These are phyloP conservation scores for Hypomontagnella monticulosa DNA, from an alignment of 495 filamentous ascomycete genomes.

Conservation along the genomic window DNA sequence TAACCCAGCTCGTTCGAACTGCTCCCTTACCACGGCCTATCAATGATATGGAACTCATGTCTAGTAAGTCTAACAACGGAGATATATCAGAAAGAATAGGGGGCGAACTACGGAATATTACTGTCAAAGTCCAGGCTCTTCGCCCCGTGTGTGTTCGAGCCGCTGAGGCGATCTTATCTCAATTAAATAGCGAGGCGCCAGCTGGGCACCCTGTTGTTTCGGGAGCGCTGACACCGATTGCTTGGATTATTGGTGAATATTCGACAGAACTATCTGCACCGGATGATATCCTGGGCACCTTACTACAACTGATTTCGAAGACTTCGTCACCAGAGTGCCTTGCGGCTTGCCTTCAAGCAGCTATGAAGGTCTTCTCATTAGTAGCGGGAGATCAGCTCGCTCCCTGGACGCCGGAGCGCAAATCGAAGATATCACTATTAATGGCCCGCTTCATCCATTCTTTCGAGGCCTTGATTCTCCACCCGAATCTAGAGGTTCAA, in stretches of 20 bases:
- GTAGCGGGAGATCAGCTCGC: slow-evolving; percentile 65
- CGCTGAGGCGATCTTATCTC: slow-evolving; percentile 77
- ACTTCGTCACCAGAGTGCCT: slow-evolving; percentile 67
- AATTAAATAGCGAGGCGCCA: slow-evolving; percentile 54
- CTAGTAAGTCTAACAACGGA: slow-evolving; percentile 40
- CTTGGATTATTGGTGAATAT: slow-evolving; percentile 92
- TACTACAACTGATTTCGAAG: slow-evolving; percentile 73
- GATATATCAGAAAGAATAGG: slow-evolving; percentile 80
- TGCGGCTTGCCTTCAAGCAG: slow-evolving; percentile 82
- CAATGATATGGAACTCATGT: slow-evolving; percentile 54
- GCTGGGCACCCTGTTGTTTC: slow-evolving; percentile 52
- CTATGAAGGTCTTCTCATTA: slow-evolving; percentile 82
- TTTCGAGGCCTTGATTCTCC: slow-evolving; percentile 76
- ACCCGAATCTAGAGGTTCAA: slow-evolving; percentile 94
- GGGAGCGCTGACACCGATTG: slow-evolving; percentile 73
- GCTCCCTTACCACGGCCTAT: slow-evolving; percentile 55
- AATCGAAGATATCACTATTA: slow-evolving; percentile 75
- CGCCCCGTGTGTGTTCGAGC: slow-evolving; percentile 79
- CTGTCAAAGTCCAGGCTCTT: slow-evolving; percentile 88
- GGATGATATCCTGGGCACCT: slow-evolving; percentile 70
- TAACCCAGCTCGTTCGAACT: slow-evolving; percentile 81
- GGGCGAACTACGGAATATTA: slow-evolving; percentile 83
- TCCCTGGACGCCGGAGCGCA: slow-evolving; percentile 70
- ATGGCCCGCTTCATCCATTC: slow-evolving; percentile 83
- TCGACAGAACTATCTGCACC: slow-evolving; percentile 71